Base-by-base conservation (phyloP, 2,329 filamentous ascomycete genomes). In the Colletotrichum spinosum region DNA sequence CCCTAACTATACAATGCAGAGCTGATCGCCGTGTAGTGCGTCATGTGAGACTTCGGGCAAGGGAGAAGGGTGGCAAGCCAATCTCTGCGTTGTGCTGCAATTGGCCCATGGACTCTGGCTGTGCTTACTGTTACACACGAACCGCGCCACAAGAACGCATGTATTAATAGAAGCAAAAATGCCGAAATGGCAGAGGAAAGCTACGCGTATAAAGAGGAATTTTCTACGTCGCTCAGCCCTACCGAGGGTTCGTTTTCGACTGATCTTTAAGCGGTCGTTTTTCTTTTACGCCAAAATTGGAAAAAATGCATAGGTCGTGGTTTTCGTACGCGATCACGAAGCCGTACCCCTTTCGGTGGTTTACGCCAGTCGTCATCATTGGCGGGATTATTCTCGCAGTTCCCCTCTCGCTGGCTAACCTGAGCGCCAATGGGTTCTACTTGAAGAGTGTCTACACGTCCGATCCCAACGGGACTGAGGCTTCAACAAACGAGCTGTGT, bases 291-390 rank as follows among this genome's bases (percentile, higher is more conserved):
- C 25, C 25, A 25, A 25, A 25, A 4, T 25, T 25, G 38, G n/a
- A 6, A 45, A 17, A 17, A 5, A 55, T 55, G 55, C 55, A 57
- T 15, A 9, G n/a, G 15, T 57, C 55, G 15, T 57, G 46, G 44
- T 57, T 57, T 35, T 34, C 34, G 12, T 57, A 57, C 34, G 6
- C 44, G 8, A 8, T 57, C 8, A 41, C 55, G 7, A 39, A 35
- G 37, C 44, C 44, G 1, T 50, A 50, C 10, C 55, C 55, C 12
- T 57, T 57, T 35, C 55, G 55, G 15, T 57, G 55, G 55, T 57
- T 57, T 45, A 57, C 55, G 13, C 46, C 44, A 7, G 35, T 48
- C 1, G 55, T 34, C 38, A n/a, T 57, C 11, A 17, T 33, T 25
- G 55, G 55, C 25, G 55, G 55, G 2, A 8, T 57, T 13, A 7